These are phyloP conservation scores for Pseudodiploospora longispora DNA, from an alignment of 2,329 filamentous ascomycete species.

Conservation along the genomic window DNA sequence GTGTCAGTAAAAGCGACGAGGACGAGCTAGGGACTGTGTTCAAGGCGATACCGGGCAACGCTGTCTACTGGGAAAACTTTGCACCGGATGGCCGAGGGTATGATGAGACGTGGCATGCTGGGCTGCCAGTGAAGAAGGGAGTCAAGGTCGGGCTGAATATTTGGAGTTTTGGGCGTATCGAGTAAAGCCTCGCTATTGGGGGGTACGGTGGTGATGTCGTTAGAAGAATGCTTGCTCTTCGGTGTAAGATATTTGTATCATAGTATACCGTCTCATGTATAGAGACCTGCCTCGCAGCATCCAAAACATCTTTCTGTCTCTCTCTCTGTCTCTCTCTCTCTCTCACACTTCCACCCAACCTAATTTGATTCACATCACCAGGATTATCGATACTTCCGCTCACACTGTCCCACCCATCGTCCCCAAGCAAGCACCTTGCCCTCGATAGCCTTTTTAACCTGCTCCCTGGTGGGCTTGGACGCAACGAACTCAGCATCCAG, in stretches of 20 bases:
- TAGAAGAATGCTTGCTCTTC: too few species aligned
- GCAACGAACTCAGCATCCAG: slow-evolving; percentile 30
- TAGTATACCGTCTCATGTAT: too few species aligned
- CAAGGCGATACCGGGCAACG: slow-evolving; percentile 42
- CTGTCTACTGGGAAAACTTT: slow-evolving; percentile 53
- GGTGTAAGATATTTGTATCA: too few species aligned
- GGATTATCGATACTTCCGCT: slow-evolving; percentile 25
- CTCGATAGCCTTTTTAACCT: slow-evolving; percentile 33
- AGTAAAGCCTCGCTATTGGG: slow-evolving; percentile 7
- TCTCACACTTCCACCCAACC: too few species aligned
- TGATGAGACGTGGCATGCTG: slow-evolving; percentile 48
- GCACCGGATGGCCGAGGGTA: slow-evolving; percentile 41
- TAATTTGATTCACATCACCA: too few species aligned
- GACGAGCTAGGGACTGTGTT: slow-evolving; percentile 32
- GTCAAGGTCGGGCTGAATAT: slow-evolving; percentile 49
- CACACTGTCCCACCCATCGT: slow-evolving; percentile 36
- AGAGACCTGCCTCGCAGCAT: too few species aligned
- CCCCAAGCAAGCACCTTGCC: slow-evolving; percentile 45
- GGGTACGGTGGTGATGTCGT: too few species aligned
- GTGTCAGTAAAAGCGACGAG: neutral
- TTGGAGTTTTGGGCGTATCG: slow-evolving; percentile 39
- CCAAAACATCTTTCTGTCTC: too few species aligned
- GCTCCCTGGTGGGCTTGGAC: slow-evolving; percentile 31
- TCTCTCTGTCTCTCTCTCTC: too few species aligned
- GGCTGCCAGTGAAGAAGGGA: slow-evolving; percentile 40